Evolutionary conservation across 148 eudicot species (phyloP), one percentile per base, ranked within the genome.

Genomic region (Drosera capensis): DNA sequence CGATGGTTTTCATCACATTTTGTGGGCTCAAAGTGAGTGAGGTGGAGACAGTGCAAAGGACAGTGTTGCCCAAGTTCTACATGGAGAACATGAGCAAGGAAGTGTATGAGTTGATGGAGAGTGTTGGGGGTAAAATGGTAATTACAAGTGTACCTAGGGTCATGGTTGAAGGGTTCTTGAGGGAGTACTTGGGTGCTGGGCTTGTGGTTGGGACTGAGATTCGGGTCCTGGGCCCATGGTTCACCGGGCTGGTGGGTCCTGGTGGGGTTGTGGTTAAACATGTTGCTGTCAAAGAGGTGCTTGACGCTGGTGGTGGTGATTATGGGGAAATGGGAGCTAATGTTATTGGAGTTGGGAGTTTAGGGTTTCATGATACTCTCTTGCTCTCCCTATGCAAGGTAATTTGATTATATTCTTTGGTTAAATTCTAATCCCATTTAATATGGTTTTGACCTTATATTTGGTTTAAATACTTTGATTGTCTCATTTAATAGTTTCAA

Each of bases 41-140:
- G 46, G 62, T 83, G 74, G 58, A 65, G 19, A 62, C 52, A 65
- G 79, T 88, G 0, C 64, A 58, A 23, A 83, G 79, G 66, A 72
- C 94, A 2, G 94, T 88, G 55, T 58, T 88, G 21, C 94, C 96
- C 25, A 88, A 88, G 68, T 88, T 83, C 47, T 88, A 70, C 42
- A 83, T 88, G 34, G 96, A 88, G 25, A 73, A 83, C 16, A 48
- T 88, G 2, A 88, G 78, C 40, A 57, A 30, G 19, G 66, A 68
- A 47, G 92, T 74, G 15, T 79, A 63, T 38, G 73, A 77, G 43
- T 70, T 68, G 0, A 17, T 71, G 41, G 68, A 41, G 12, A 63
- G 58, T 25, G 49, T 75, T 1, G 70, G 56, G 46, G 17, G 22
- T 26, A 71, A 46, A 44, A 63, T 65, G 46, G 77, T 88, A 0